Percentiles rank a stretch among this genome's conserved stretches.
Conservation (phyloP, 345 rosid genomes). For the Populus simonii region DNA sequence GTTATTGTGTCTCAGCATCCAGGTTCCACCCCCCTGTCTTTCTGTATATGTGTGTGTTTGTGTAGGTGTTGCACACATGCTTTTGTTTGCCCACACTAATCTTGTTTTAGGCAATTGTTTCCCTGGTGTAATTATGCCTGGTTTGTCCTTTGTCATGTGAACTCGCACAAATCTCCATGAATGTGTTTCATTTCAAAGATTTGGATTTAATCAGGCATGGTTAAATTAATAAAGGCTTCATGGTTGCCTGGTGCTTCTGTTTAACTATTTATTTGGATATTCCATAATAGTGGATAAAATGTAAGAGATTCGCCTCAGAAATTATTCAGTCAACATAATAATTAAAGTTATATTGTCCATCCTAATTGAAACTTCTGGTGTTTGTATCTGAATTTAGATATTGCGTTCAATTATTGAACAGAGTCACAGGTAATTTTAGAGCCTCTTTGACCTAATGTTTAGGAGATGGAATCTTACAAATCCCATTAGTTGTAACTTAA, state of each 20-base stretch:
- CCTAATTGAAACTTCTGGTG: background rate
- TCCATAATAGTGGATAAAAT: background rate
- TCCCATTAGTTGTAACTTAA: background rate
- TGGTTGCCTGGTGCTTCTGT: background rate
- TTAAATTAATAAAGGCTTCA: background rate
- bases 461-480: background rate
- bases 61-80: background rate
- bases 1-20: slow-evolving; percentile 74
- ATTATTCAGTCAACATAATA: background rate
- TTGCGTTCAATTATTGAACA: background rate
- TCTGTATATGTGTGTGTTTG: background rate
- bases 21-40: slow-evolving; percentile 37
- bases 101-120: background rate
- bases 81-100: background rate
- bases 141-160: background rate
- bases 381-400: background rate
- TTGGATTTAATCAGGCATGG: background rate
- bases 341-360: background rate
- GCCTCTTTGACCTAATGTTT: background rate
- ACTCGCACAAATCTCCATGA: background rate
- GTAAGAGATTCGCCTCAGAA: background rate
- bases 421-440: background rate
- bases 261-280: too few relatives aligned
- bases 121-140: background rate
- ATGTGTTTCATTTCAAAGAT: background rate